Evolutionary conservation across 805 yeast species (phyloP).

Genomic region (Starmera pachycereana): DNA sequence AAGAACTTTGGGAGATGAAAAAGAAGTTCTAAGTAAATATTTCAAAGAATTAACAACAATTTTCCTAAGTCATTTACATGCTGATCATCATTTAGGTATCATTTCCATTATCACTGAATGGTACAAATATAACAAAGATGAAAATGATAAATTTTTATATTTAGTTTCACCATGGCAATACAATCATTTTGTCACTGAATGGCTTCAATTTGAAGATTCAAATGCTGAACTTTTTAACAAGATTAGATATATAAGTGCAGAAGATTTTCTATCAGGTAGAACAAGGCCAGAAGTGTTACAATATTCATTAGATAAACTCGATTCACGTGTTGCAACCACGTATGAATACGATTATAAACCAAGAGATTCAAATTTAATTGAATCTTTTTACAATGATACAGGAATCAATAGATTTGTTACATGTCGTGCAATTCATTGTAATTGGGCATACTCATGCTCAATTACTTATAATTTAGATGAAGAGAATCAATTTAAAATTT

Average conservation of each 20-base stretch:
- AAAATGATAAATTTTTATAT: slow-evolving; percentile 31
- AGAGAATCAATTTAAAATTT: slow-evolving; percentile 34
- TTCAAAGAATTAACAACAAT: slow-evolving; percentile 55
- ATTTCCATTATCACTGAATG: slow-evolving; percentile 61
- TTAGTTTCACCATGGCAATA: slow-evolving; percentile 72
- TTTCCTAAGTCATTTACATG: slow-evolving; percentile 85
- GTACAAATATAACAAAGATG: slow-evolving; percentile 32
- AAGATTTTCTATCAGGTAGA: slow-evolving; percentile 36
- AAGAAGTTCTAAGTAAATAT: slow-evolving; percentile 29
- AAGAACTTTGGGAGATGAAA: slow-evolving; percentile 46
- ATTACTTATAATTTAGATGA: slow-evolving; percentile 33
- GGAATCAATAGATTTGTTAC: slow-evolving; percentile 38
- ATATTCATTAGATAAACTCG: slow-evolving; percentile 12
- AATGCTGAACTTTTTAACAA: slow-evolving; percentile 25
- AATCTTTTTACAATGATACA: slow-evolving; percentile 29
- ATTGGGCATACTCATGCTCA: slow-evolving; percentile 63
- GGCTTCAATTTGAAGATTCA: slow-evolving; percentile 42
- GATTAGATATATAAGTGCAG: slow-evolving; percentile 48
- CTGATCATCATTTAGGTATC: slow-evolving; percentile 92
- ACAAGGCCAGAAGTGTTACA: slow-evolving; percentile 22
- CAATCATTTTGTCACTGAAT: slow-evolving; percentile 54
- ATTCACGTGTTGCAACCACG: too few relatives aligned
- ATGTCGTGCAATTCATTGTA: slow-evolving; percentile 78
- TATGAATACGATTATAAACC: slow-evolving; percentile 4
- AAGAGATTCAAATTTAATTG: slow-evolving; percentile 20